Evolutionary conservation across 2,329 filamentous ascomycete species (phyloP).

Genomic region (Passalora sequoiae): DNA sequence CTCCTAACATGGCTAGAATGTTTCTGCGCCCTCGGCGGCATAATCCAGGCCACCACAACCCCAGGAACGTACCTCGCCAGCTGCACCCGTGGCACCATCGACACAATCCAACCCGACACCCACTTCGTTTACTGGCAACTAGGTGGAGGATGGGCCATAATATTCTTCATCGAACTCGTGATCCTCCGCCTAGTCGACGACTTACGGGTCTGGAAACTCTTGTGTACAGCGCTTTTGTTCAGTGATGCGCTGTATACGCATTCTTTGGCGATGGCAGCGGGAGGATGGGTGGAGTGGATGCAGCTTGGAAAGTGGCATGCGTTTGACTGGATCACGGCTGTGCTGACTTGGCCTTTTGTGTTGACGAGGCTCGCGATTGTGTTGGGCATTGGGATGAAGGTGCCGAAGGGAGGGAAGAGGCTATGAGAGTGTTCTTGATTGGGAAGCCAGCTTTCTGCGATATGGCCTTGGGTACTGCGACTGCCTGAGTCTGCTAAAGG

Average conservation of each 20-base stretch:
- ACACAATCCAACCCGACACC: constrained; percentile 20
- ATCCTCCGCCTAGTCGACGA: constrained; percentile 30
- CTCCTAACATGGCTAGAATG: constrained; percentile 28
- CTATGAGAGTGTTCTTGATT: not conserved
- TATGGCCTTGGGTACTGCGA: no score
- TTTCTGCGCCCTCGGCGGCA: constrained; percentile 26
- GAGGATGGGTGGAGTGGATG: constrained; percentile 25
- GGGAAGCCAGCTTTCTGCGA: no score
- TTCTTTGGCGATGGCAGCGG: constrained; percentile 27
- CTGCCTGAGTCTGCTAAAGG: no score
- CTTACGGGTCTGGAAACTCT: constrained; percentile 26
- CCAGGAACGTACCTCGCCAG: constrained; percentile 22
- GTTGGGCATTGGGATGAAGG: constrained; percentile 21
- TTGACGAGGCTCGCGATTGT: constrained; percentile 26
- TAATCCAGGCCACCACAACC: constrained; percentile 19
- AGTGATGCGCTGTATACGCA: constrained; percentile 26
- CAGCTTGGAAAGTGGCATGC: constrained; percentile 23
- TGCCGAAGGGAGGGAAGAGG: constrained; percentile 3
- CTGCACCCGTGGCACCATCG: constrained; percentile 22
- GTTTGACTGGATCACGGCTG: constrained; percentile 27
- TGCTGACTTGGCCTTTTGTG: constrained; percentile 30
- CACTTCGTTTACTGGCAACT: constrained; percentile 29
- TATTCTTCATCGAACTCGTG: constrained; percentile 28
- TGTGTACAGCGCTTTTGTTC: constrained; percentile 27
- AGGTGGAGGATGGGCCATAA: constrained; percentile 29